Base-by-base conservation (phyloP, 169 alveolate species). In the Plasmodium blacklocki region DNA sequence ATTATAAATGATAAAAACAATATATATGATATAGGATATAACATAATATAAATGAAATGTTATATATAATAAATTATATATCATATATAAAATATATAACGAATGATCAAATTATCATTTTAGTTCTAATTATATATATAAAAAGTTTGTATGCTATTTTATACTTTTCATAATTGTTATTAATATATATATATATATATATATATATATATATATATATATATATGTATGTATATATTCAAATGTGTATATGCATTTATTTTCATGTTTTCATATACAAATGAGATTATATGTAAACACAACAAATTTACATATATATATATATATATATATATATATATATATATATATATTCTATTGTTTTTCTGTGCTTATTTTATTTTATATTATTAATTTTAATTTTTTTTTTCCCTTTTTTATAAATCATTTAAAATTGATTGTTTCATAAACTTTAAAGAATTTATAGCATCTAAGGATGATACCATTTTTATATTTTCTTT, bases 341-440 rank as follows among this genome's bases (percentile, higher is more conserved):
- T 32, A 66, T 32, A 12, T 64, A 0, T 64, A 14, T 64, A n/a
- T 64, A 7, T 66, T 66, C 14, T 66, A 29, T 66, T 66, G 29
- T 29, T 66, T 47, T 50, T 26, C 14, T 14, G n/a, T 49, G 15
- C 47, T 15, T 54, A 15, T 18, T 54, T 52, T 26, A 29, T 18
- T 9, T 14, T 26, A 29, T 18, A 3, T 14, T 26, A 15, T 23
- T 73, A 54, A 1, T 54, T 14, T 73, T 3, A 14, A 64, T 52
- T 54, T 23, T 29, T 59, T 67, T 50, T 63, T 45, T 62, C 26
- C 26, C 50, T 59, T 74, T 74, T 74, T 83, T 68, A 83, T 63
- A 83, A 83, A 62, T 83, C 91, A 68, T 68, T 83, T 68, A 83
- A 72, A 60, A 83, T 83, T 18, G 91, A 83, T 49, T 68, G 91